phyloP scores from a whole-genome alignment of 495 filamentous ascomycete species.

The Haplographium delicatum region DNA sequence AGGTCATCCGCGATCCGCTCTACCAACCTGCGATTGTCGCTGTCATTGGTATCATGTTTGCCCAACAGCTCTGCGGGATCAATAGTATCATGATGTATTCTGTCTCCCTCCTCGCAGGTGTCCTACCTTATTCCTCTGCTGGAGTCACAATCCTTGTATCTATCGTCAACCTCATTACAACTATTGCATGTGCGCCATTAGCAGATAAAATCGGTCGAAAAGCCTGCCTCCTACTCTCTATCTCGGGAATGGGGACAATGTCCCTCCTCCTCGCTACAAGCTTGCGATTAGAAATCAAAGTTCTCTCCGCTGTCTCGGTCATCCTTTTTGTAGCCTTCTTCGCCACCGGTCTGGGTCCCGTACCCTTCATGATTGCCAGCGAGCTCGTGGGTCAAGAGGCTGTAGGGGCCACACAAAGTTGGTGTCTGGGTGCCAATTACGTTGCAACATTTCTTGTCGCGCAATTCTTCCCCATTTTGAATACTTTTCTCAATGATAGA shows the following conservation, averaged over 20 bases:
- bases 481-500: slow-evolving; percentile 54
- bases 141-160: slow-evolving; percentile 81
- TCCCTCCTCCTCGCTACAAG: slow-evolving; percentile 70
- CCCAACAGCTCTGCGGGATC: slow-evolving; percentile 88
- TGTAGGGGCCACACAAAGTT: slow-evolving; percentile 81
- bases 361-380: slow-evolving; percentile 88
- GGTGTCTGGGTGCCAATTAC: slow-evolving; percentile 83
- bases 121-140: slow-evolving; percentile 72
- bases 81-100: slow-evolving; percentile 99
- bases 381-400: slow-evolving; percentile 86
- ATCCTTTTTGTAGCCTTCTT: slow-evolving; percentile 85
- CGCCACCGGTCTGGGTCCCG: slow-evolving; percentile 84
- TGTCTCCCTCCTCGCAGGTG: slow-evolving; percentile 72
- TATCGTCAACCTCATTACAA: slow-evolving; percentile 78
- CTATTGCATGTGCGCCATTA: slow-evolving; percentile 70
- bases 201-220: slow-evolving; percentile 86
- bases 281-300: slow-evolving; percentile 61
- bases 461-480: slow-evolving; percentile 86
- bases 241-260: slow-evolving; percentile 74
- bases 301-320: slow-evolving; percentile 73
- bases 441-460: slow-evolving; percentile 86
- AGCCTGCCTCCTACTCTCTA: slow-evolving; percentile 70
- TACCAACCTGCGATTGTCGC: slow-evolving; percentile 76
- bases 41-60: slow-evolving; percentile 85
- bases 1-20: slow-evolving; percentile 55